A percentile compares a stretch with the other conserved stretches of the same genome.
These are phyloP conservation scores for Niebla homalea DNA, from an alignment of 495 filamentous ascomycete species.

Conservation along the genomic window DNA sequence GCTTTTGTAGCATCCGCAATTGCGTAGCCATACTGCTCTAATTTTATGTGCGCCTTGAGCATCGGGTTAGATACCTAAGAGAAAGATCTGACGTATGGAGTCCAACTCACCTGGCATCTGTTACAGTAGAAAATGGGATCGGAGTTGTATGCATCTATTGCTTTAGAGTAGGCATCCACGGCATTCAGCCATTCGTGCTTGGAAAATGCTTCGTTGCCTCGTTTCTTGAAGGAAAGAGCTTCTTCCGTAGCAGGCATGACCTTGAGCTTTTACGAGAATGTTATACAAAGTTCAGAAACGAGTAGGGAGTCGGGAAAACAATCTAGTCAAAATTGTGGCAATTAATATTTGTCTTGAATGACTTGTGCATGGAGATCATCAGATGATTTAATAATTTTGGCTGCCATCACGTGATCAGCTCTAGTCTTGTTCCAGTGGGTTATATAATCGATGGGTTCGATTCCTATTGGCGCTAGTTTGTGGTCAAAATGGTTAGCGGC, in stretches of 20 bases:
- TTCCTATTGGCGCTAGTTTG: too few species aligned
- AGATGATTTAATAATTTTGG: too few species aligned
- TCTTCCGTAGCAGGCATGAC: conserved; percentile 42
- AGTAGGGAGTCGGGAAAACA: background rate
- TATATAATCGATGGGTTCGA: too few species aligned
- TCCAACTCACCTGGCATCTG: conserved; percentile 61
- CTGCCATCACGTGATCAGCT: too few species aligned
- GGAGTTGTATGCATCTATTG: conserved; percentile 72
- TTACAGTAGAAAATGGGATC: conserved; percentile 89
- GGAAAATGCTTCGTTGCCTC: conserved; percentile 88
- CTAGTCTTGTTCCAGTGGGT: too few species aligned
- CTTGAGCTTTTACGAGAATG: too few species aligned
- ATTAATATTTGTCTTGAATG: background rate
- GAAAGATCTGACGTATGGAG: background rate
- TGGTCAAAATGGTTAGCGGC: too few species aligned
- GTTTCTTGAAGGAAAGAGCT: conserved; percentile 73
- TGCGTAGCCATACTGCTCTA: conserved; percentile 86
- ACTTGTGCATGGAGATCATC: too few species aligned
- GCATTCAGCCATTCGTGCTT: conserved; percentile 77
- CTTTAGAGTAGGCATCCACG: conserved; percentile 75
- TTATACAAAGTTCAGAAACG: background rate
- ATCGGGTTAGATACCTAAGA: background rate
- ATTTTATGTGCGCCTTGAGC: conserved; percentile 75
- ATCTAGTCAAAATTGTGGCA: conserved; percentile 6
- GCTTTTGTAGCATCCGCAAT: conserved; percentile 89